Percentiles rank a stretch among this genome's conserved stretches.
phyloP scores from a whole-genome alignment of 495 filamentous ascomycete genomes.

The Hypoxylon lienhwacheense region DNA sequence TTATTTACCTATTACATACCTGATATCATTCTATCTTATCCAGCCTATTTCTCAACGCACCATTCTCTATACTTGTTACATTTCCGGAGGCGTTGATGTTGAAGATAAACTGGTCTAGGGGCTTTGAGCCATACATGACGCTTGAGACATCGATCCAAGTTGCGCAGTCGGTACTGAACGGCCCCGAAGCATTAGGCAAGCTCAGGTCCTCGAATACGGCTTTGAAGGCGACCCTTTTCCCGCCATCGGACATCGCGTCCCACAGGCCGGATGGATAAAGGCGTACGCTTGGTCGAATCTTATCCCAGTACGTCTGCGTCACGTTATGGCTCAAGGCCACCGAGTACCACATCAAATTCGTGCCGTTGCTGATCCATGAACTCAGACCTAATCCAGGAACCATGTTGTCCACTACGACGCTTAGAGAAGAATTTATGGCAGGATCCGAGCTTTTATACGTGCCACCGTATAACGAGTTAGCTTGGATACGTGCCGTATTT shows the following conservation, averaged over 20 bases:
- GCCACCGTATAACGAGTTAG: constrained; percentile 41
- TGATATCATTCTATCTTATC: constrained; percentile 32
- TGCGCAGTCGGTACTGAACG: constrained; percentile 43
- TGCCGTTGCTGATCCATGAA: constrained; percentile 55
- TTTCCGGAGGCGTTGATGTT: constrained; percentile 41
- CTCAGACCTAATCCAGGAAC: constrained; percentile 49
- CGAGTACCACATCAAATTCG: constrained; percentile 42
- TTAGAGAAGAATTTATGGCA: constrained; percentile 45
- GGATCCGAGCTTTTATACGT: constrained; percentile 39
- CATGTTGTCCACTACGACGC: constrained; percentile 40
- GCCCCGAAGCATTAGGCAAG: constrained; percentile 18
- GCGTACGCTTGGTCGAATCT: constrained; percentile 35
- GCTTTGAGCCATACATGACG: constrained; percentile 42
- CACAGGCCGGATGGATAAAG: constrained; percentile 49
- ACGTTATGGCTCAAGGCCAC: constrained; percentile 40
- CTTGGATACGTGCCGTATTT: constrained; percentile 41
- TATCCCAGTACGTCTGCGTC: constrained; percentile 24
- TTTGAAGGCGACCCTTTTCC: constrained; percentile 44
- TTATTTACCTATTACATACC: background rate
- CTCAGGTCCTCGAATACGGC: constrained; percentile 47
- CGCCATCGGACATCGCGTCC: constrained; percentile 34
- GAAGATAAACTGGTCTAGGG: constrained; percentile 50
- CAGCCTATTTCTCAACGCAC: constrained; percentile 41
- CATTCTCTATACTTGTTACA: constrained; percentile 44
- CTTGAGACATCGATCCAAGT: constrained; percentile 45